phyloP scores from a whole-genome alignment of 371 early-diverging fungal species.

The Enterocytospora artemiae region DNA sequence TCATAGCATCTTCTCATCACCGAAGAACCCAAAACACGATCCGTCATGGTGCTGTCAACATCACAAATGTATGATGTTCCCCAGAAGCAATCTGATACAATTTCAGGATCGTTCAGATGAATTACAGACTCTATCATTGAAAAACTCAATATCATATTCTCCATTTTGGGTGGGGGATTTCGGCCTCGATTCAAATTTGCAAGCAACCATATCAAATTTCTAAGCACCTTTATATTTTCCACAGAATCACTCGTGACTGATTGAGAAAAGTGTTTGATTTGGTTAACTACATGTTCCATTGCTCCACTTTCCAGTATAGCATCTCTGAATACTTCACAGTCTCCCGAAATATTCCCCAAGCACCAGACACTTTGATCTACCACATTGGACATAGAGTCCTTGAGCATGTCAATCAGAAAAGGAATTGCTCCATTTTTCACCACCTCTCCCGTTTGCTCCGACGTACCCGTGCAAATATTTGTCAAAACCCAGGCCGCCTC shows the following conservation, averaged over 20 bases:
- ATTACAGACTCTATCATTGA: conserved; percentile 73
- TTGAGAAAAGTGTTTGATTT: conserved; percentile 62
- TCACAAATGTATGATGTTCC: conserved; percentile 94
- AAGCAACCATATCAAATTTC: conserved; percentile 96
- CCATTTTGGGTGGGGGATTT: conserved; percentile 72
- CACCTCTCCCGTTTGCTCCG: conserved; percentile 83
- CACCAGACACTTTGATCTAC: conserved; percentile 99
- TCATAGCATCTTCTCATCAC: conserved; percentile 32
- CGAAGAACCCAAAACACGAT: conserved; percentile 83
- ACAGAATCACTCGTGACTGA: conserved; percentile 1
- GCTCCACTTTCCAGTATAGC: conserved; percentile 73
- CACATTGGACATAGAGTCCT: conserved; percentile 72
- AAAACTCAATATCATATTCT: conserved; percentile 56
- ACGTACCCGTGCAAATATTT: conserved; percentile 95
- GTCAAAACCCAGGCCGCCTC: conserved; percentile 99
- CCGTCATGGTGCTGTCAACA: conserved; percentile 79
- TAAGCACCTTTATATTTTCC: conserved; percentile 64
- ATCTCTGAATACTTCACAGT: conserved; percentile 82
- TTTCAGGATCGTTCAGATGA: conserved; percentile 68
- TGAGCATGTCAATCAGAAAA: conserved; percentile 74
- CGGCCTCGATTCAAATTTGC: conserved; percentile 97
- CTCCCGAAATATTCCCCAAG: conserved; percentile 98
- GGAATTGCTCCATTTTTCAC: conserved; percentile 82
- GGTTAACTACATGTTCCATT: conserved; percentile 66
- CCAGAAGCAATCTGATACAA: conserved; percentile 96